Base-by-base conservation (phyloP, 129 eudicot genomes). In the Chrysanthemum lavandulifolium region DNA sequence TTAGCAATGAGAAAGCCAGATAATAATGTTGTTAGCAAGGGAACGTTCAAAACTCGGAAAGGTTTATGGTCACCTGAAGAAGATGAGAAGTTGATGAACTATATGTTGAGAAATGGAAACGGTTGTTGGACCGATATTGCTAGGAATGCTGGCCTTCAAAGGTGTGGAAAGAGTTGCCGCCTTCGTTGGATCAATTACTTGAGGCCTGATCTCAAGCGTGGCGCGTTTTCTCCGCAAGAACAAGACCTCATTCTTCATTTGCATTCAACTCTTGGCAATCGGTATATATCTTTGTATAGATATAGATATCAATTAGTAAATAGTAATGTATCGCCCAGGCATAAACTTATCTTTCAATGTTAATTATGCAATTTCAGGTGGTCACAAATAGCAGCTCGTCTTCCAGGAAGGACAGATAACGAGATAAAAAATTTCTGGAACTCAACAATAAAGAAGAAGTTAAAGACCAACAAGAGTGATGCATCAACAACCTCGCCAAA, bases 101-200 rank as follows among this genome's bases (percentile, higher is more conserved):
- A 89, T 69, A 93, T 87, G 98, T n/a, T 89, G 69, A 84, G 69
- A n/a, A 87, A 89, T 67, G 92, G 98, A 0, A 87, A 89, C 10
- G 95, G 98, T 3, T 92, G 96, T 69, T 93, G 98, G 98, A 93
- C 87, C 2, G 92, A 89, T 59, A 93, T 93, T 15, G 98, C 98
- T 3, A 64, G 83, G 61, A 89, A 79, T 43, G 79, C 75, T 0
- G 79, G 83, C 16, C 83, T 79, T 51, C 79, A 79, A 60, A 79
- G 83, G 52, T 79, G 83, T 14, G 83, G 79, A 72, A 79, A 79
- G 71, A 79, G 83, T 68, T 79, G 83, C 10, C 79, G 83, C 40
- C 83, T 79, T 73, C 79, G 83, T 73, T 79, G 83, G 83, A 73
- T 73, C 52, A 79, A 79, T 68, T 79, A 79, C 13, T 43, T 79